These are phyloP conservation scores for Arachnopeziza araneosa DNA, from an alignment of 2,329 filamentous ascomycete species.

Conservation along the genomic window DNA sequence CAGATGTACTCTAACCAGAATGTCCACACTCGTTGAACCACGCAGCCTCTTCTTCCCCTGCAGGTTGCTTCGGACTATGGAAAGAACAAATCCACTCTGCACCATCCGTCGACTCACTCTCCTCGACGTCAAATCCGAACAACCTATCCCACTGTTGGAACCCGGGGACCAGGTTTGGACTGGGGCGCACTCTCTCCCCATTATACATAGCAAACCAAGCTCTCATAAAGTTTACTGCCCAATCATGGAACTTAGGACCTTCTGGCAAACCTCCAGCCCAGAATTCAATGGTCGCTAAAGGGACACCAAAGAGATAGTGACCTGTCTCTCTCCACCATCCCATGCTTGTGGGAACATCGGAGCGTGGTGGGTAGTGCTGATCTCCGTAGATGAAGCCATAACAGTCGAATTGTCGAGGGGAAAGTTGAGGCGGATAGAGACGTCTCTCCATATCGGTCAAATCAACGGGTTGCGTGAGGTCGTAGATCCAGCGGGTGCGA, in stretches of 20 bases:
- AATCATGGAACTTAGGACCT: not conserved
- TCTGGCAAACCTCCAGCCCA: not conserved
- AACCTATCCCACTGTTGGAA: not conserved
- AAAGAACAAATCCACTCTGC: not conserved
- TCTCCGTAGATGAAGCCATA: not conserved
- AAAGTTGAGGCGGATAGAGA: not conserved
- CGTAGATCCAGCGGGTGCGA: not conserved
- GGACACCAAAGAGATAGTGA: not conserved
- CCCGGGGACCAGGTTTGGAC: not conserved
- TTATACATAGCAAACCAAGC: not conserved
- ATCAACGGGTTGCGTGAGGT: not conserved
- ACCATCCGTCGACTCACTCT: not conserved
- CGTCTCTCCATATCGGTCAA: not conserved
- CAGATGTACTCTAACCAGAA: no score
- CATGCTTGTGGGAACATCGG: not conserved
- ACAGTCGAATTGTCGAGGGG: not conserved
- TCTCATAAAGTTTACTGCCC: not conserved
- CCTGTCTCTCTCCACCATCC: not conserved
- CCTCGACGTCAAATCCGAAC: not conserved
- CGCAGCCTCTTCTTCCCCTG: no score
- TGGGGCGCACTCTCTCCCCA: not conserved
- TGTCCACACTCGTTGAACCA: no score
- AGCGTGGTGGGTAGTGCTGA: not conserved
- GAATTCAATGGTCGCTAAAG: not conserved
- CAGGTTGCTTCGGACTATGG: not conserved